Conservation (phyloP, 179 eudicot genomes). For the Patellifolia procumbens region DNA sequence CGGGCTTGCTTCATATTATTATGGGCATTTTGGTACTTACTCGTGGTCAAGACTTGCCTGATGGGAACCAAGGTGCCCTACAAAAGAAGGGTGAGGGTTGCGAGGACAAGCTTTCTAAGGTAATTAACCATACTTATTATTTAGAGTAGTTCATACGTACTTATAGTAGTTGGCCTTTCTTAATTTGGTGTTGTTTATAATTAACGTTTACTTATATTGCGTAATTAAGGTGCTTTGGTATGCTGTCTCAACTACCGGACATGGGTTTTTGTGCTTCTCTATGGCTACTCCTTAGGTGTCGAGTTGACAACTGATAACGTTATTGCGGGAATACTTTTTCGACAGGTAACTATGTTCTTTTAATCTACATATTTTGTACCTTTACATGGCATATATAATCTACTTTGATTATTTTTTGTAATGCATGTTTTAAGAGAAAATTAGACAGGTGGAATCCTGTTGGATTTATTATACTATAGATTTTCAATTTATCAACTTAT, state of each 20-base stretch:
- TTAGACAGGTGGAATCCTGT: no score
- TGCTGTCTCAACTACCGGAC: constrained; percentile 41
- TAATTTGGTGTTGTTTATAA: no score
- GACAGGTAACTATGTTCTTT: constrained; percentile 24
- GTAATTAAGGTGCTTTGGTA: constrained; percentile 34
- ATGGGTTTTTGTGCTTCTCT: constrained; percentile 36
- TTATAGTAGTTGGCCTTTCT: no score
- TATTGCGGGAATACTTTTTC: constrained; percentile 35
- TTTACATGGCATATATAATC: no score
- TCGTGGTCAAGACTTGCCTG: constrained; percentile 26
- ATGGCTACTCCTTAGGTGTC: constrained; percentile 45
- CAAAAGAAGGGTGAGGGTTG: constrained; percentile 35
- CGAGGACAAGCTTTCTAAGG: constrained; percentile 31
- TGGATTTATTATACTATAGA: no score
- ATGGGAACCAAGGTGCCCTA: constrained; percentile 34
- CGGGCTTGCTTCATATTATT: background rate
- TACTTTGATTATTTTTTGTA: no score
- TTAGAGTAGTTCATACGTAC: background rate
- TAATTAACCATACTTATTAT: background rate
- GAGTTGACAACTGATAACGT: constrained; percentile 34
- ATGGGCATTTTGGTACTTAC: constrained; percentile 13
- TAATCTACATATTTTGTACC: no score
- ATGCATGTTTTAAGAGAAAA: no score
- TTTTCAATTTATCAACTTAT: no score
- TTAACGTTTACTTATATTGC: no score